Evolutionary conservation across 257 asterid genomes (phyloP).

Genomic region (Rauvolfia tetraphylla): DNA sequence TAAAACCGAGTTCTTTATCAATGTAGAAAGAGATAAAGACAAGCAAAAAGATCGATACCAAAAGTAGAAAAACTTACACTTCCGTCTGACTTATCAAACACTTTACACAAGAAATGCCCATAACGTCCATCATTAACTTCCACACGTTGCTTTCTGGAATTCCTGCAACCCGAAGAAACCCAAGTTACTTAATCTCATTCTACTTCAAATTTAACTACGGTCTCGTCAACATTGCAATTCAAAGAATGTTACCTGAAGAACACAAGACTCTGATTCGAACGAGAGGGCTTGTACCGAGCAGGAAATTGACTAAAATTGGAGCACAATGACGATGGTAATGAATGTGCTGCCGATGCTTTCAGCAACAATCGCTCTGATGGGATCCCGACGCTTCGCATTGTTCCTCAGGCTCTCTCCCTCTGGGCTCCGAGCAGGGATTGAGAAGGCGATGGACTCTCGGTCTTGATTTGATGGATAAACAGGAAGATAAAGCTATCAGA

Average conservation of each 20-base stretch:
- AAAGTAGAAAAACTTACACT: not conserved
- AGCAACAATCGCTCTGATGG: conserved; percentile 19
- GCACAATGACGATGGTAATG: conserved; percentile 5
- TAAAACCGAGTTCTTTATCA: not conserved
- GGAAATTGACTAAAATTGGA: conserved; percentile 14
- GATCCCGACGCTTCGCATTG: conserved; percentile 29
- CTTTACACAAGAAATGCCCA: conserved; percentile 15
- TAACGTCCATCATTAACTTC: conserved; percentile 8
- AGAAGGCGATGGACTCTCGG: not conserved
- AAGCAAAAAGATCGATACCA: not conserved
- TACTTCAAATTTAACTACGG: not conserved
- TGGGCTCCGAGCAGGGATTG: not conserved
- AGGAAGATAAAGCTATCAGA: conserved; percentile 16
- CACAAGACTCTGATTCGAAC: not conserved
- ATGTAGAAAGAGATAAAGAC: not conserved
- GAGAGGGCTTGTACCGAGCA: not conserved
- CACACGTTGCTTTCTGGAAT: conserved; percentile 13
- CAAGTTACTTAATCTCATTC: not conserved
- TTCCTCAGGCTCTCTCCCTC: not conserved
- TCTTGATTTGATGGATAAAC: not conserved
- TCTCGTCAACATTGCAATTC: not conserved
- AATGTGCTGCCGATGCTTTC: conserved; percentile 4
- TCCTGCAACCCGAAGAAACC: conserved; percentile 21
- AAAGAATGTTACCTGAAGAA: conserved; percentile 20
- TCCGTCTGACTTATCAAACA: conserved; percentile 5